phyloP scores from a whole-genome alignment of 108 stramenopile genomes.

The Pseudonitzschia multiseries region DNA sequence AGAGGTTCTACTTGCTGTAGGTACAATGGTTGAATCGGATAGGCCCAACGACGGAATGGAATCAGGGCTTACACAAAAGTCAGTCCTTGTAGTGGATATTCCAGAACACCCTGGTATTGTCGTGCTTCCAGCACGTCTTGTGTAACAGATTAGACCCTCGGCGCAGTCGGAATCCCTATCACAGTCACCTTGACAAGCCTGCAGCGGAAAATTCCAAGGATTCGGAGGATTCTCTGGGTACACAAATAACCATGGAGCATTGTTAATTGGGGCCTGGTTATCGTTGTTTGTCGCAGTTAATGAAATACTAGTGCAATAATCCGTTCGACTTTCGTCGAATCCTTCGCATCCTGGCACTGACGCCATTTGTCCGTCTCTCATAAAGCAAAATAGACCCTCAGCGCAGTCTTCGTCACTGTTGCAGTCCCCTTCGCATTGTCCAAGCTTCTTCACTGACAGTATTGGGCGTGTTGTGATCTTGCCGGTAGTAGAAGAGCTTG shows the following conservation, averaged over 20 bases:
- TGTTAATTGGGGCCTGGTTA: background rate
- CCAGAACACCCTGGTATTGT: conserved; percentile 38
- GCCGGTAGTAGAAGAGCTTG: conserved; percentile 26
- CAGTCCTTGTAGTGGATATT: conserved; percentile 8
- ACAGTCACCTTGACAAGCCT: conserved; percentile 40
- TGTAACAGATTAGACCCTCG: conserved; percentile 19
- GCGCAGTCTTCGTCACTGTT: conserved; percentile 44
- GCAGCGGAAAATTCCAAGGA: conserved; percentile 9
- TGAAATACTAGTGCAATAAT: conserved; percentile 23
- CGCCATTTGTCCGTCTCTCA: conserved; percentile 6
- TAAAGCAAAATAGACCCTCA: conserved; percentile 32
- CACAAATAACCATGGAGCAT: conserved; percentile 1
- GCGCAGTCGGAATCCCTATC: conserved; percentile 34
- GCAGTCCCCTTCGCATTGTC: conserved; percentile 47
- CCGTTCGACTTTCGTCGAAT: conserved; percentile 22
- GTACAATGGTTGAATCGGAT: background rate
- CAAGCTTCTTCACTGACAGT: conserved; percentile 9
- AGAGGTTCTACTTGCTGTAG: background rate
- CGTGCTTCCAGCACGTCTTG: background rate
- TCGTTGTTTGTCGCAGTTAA: background rate
- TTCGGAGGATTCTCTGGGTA: conserved; percentile 17
- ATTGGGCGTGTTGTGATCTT: background rate
- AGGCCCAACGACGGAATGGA: no score
- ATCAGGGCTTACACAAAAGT: conserved; percentile 26
- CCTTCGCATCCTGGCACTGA: conserved; percentile 38